A percentile compares a stretch with the other conserved stretches of the same genome.
Evolutionary conservation across 192 early-diverging fungal species (phyloP).

Genomic region (Umbelopsis sp.): DNA sequence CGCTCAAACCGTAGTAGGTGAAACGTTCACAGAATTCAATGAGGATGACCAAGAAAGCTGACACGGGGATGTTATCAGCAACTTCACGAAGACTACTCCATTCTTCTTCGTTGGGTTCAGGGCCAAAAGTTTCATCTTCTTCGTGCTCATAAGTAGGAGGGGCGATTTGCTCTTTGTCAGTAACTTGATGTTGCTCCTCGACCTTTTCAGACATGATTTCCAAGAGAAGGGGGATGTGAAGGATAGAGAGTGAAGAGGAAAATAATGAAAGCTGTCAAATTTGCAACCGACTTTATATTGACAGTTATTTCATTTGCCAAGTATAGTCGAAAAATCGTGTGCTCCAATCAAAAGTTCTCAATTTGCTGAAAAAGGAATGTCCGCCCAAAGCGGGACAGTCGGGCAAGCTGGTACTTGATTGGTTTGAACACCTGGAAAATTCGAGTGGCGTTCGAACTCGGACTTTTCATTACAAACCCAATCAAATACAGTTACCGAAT

Average conservation of each 20-base stretch:
- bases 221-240: no score
- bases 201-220: constrained; percentile 27
- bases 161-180: background rate
- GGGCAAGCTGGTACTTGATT: background rate
- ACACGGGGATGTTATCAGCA: constrained; percentile 58
- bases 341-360: background rate
- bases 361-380: background rate
- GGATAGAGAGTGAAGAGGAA: no score
- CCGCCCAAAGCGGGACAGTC: background rate
- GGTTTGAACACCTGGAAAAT: background rate
- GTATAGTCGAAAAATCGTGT: no score
- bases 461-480: background rate
- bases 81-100: constrained; percentile 56
- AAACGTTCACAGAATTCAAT: constrained; percentile 71
- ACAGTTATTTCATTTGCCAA: no score
- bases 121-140: constrained; percentile 42
- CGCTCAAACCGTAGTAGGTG: constrained; percentile 64
- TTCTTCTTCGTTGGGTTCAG: constrained; percentile 63
- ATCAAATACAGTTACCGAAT: background rate
- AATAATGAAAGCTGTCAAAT: no score
- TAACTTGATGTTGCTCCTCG: constrained; percentile 9
- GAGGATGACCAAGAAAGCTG: constrained; percentile 58
- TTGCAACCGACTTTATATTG: no score
- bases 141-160: constrained; percentile 19
- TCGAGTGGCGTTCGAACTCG: background rate